A percentile compares a stretch with the other conserved stretches of the same genome.
Conservation (phyloP, 495 filamentous ascomycete species). For the Aspergillus saccharolyticus region DNA sequence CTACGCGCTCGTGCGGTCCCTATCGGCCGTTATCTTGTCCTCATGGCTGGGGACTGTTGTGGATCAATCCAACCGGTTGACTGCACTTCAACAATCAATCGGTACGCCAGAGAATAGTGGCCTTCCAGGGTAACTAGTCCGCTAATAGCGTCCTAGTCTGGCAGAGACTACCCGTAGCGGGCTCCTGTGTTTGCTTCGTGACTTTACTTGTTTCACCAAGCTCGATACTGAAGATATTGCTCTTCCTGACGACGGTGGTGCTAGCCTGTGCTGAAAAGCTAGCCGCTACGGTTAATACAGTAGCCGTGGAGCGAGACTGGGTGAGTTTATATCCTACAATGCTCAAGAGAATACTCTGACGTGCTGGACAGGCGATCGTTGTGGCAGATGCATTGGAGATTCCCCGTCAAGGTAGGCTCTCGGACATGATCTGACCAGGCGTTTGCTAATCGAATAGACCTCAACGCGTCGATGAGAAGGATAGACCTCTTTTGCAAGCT, state of each 20-base stretch:
- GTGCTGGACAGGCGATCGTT: constrained; percentile 33
- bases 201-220: constrained; percentile 9
- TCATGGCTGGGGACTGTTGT: constrained; percentile 44
- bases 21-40: constrained; percentile 28
- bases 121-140: constrained; percentile 6
- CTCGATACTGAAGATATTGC: constrained; percentile 17
- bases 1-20: constrained; percentile 32
- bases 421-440: background rate
- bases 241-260: constrained; percentile 42
- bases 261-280: constrained; percentile 58
- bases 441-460: constrained; percentile 14
- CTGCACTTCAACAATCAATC: constrained; percentile 46
- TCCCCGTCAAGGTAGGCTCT: constrained; percentile 29
- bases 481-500: constrained; percentile 73
- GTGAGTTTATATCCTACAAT: constrained; percentile 23
- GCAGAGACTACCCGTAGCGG: constrained; percentile 36
- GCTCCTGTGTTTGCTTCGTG: constrained; percentile 34
- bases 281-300: constrained; percentile 47
- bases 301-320: constrained; percentile 66
- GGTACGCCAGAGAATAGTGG: constrained; percentile 25
- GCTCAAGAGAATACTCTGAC: background rate
- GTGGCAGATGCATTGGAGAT: constrained; percentile 35
- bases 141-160: constrained; percentile 21
- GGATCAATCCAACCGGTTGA: constrained; percentile 41
- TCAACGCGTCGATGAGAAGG: constrained; percentile 63